phyloP scores from a whole-genome alignment of 73 alveolate genomes.

The Tetrahymena elliotti region DNA sequence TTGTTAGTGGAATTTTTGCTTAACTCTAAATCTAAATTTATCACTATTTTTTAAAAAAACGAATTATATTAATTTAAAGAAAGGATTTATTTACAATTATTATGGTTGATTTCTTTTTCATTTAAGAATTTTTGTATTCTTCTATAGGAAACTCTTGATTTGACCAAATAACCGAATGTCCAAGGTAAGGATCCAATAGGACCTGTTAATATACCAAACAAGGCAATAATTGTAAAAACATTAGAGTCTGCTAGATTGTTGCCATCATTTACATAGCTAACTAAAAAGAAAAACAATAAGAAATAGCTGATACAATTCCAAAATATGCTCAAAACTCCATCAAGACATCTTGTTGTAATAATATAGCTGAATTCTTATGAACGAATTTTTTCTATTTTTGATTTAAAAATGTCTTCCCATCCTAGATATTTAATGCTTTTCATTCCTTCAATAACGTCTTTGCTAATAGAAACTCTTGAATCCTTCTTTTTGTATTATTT shows the following conservation, averaged over 20 bases:
- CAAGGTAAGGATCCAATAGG: constrained; percentile 32
- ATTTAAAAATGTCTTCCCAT: constrained; percentile 29
- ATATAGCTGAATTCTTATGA: constrained; percentile 2
- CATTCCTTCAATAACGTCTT: constrained; percentile 38
- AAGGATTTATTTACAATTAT: not conserved
- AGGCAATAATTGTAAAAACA: constrained; percentile 36
- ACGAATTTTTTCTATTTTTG: constrained; percentile 17
- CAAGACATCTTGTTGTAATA: constrained; percentile 1
- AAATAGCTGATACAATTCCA: constrained; percentile 27
- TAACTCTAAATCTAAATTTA: not conserved
- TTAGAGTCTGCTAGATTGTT: not conserved
- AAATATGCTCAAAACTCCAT: constrained; percentile 2
- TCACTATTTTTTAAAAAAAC: not conserved
- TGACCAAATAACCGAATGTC: constrained; percentile 3
- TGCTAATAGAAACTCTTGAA: constrained; percentile 8
- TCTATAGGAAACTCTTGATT: constrained; percentile 17
- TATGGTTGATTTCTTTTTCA: constrained; percentile 14
- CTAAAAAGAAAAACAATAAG: constrained; percentile 19
- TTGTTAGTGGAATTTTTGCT: not conserved
- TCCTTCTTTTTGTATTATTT: constrained; percentile 10
- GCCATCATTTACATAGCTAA: constrained; percentile 1
- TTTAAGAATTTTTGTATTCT: constrained; percentile 22
- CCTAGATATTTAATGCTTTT: constrained; percentile 21
- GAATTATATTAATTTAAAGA: not conserved
- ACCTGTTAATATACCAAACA: constrained; percentile 14